A percentile compares a stretch with the other conserved stretches of the same genome.
Conservation (phyloP, 2,329 filamentous ascomycete genomes). For the Myriosclerotinia duriaeana region DNA sequence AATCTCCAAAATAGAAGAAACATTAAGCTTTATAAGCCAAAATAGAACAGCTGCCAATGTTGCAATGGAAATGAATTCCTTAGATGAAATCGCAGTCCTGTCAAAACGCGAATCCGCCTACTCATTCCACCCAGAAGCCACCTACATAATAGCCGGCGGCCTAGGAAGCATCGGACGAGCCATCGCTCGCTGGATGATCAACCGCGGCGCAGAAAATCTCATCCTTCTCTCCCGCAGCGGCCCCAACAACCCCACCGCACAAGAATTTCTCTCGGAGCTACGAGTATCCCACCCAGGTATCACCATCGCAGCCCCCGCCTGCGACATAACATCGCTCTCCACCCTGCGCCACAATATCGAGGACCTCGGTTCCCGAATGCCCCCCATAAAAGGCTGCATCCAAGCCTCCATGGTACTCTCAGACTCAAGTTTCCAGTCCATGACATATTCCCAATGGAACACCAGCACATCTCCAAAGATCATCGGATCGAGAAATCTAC, state of each 20-base stretch:
- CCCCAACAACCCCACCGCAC: background rate
- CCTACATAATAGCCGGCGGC: slow-evolving; percentile 38
- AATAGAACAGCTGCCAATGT: background rate
- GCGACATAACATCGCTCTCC: slow-evolving; percentile 48
- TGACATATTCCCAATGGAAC: slow-evolving; percentile 43
- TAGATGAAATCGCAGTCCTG: background rate
- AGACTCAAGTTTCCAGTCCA: slow-evolving; percentile 35
- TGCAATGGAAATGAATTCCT: background rate
- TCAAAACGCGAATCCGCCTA: slow-evolving; percentile 4
- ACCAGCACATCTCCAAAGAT: slow-evolving; percentile 42
- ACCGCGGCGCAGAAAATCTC: slow-evolving; percentile 35
- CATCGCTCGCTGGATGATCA: slow-evolving; percentile 30
- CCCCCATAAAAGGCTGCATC: slow-evolving; percentile 46
- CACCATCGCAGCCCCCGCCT: slow-evolving; percentile 47
- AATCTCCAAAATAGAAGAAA: background rate
- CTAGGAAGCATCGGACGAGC: slow-evolving; percentile 37
- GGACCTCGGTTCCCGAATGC: slow-evolving; percentile 17
- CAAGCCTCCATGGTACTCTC: slow-evolving; percentile 49
- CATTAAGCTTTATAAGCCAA: background rate
- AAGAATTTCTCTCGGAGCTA: slow-evolving; percentile 23
- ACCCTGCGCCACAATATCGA: slow-evolving; percentile 12
- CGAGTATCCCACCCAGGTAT: slow-evolving; percentile 40
- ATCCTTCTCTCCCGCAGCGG: slow-evolving; percentile 37
- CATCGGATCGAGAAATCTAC: slow-evolving; percentile 33
- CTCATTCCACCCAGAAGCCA: slow-evolving; percentile 27